Evolutionary conservation across 257 asterid genomes (phyloP), one percentile per base, ranked within the genome.

Genomic region (Knoxia roxburghii): DNA sequence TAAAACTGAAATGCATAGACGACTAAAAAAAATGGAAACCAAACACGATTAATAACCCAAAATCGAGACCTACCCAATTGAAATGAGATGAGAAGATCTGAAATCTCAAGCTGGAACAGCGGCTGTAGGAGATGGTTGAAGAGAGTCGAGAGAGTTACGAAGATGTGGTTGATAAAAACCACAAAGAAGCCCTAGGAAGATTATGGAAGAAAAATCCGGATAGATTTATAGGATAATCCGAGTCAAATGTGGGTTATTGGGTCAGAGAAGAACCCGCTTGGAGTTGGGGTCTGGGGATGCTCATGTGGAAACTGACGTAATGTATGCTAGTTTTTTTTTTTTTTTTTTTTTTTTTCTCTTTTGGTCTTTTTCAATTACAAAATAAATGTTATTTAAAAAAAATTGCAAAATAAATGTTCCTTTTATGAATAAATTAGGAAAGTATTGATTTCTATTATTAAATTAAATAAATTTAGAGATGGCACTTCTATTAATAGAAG

Each of bases 171-270:
- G 37, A 5, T 13, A 10, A 23, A 35, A 35, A 17, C 29, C 26
- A 15, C 33, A 27, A 21, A 2, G 53, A 64, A 30, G 69, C 43
- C 68, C 68, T 64, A 64, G 68, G 33, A 58, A 58, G 7, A 50
- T 20, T 13, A 48, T 5, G 46, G 14, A n/a, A 0, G 27, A 17
- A 32, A 9, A 40, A 58, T 58, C 64, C 64, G 46, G 3, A 18
- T 7, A 0, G 0, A 1, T 32, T 58, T 58, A 58, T 58, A 18
- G 6, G 39, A 18, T 21, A 35, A 20, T 58, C 64, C 64, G 64
- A 33, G 46, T 58, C 64, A 33, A 58, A 50, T 12, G 45, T 58
- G 64, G 46, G 64, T 33, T 58, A 58, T 33, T 58, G 64, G 64
- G 45, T 32, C 24, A 32, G 39, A 33, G 46, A 21, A 2, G 35